A percentile compares a stretch with the other conserved stretches of the same genome.
These are phyloP conservation scores for Diplodia seriata DNA, from an alignment of 2,329 filamentous ascomycete species.

Conservation along the genomic window DNA sequence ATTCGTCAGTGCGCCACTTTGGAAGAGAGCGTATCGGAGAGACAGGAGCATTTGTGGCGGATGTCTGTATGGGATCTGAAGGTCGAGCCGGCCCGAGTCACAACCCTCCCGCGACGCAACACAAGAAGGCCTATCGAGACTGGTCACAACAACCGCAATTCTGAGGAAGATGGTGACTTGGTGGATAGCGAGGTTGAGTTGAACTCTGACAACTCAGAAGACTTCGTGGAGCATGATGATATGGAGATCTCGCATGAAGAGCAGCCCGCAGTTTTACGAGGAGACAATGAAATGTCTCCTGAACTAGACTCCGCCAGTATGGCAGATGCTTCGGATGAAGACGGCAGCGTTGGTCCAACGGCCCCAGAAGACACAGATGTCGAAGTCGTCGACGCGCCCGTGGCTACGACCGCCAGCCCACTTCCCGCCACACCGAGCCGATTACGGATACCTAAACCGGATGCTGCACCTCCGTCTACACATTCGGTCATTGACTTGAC, in stretches of 20 bases:
- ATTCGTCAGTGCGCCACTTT: conserved; percentile 64
- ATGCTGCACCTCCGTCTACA: not conserved
- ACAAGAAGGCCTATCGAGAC: not conserved
- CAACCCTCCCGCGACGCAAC: not conserved
- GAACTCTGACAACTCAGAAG: conserved; percentile 53
- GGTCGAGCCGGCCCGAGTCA: conserved; percentile 32
- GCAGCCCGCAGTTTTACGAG: not conserved
- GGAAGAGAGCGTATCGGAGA: conserved; percentile 69
- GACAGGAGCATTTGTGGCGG: conserved; percentile 60
- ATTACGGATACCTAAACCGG: not conserved
- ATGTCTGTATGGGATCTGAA: conserved; percentile 50
- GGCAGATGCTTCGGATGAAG: not conserved
- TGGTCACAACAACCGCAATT: conserved; percentile 14
- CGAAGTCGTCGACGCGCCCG: not conserved
- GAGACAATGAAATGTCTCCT: not conserved
- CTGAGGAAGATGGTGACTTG: conserved; percentile 55
- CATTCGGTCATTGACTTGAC: conserved; percentile 20
- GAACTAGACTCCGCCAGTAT: not conserved
- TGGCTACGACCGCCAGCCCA: not conserved
- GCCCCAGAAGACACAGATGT: not conserved
- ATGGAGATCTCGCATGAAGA: not conserved
- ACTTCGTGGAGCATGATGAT: conserved; percentile 57
- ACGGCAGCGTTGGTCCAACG: not conserved
- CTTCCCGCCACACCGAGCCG: not conserved
- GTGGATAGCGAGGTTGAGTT: conserved; percentile 43